phyloP scores from a whole-genome alignment of 2,329 filamentous ascomycete genomes.

The Periconia sp. region DNA sequence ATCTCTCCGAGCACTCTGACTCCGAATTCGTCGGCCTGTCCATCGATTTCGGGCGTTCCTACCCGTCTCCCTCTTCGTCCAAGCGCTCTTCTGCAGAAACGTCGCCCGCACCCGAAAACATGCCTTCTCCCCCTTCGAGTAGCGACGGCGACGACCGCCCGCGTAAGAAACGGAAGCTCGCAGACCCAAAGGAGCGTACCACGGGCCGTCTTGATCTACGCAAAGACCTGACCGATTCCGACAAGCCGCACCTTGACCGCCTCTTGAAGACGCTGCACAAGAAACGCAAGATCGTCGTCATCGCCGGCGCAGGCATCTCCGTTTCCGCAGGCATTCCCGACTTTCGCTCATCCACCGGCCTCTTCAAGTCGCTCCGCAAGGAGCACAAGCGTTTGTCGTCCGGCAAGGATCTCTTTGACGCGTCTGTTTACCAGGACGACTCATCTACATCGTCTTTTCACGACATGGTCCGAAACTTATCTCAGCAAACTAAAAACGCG shows the following conservation, averaged over 20 bases:
- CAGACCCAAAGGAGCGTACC: conserved; percentile 68
- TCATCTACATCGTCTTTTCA: conserved; percentile 89
- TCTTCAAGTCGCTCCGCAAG: conserved; percentile 83
- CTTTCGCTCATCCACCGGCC: conserved; percentile 87
- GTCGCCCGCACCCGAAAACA: conserved; percentile 54
- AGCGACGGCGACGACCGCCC: conserved; percentile 71
- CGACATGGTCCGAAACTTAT: conserved; percentile 91
- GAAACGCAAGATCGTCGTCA: conserved; percentile 95
- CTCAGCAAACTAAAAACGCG: conserved; percentile 76
- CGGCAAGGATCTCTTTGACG: conserved; percentile 95
- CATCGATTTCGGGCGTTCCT: conserved; percentile 33
- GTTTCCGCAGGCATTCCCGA: conserved; percentile 97
- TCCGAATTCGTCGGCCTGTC: conserved; percentile 33
- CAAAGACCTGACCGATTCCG: conserved; percentile 59
- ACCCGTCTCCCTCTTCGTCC: conserved; percentile 51
- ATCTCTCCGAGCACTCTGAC: conserved; percentile 33
- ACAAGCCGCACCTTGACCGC: conserved; percentile 69
- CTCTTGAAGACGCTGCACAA: conserved; percentile 78
- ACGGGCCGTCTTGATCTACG: conserved; percentile 82
- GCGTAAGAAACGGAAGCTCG: conserved; percentile 73
- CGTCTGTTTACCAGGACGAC: conserved; percentile 94
- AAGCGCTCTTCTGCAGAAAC: conserved; percentile 53
- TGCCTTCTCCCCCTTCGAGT: conserved; percentile 50
- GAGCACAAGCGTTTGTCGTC: conserved; percentile 92
- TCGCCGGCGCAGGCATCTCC: conserved; percentile 95